phyloP scores from a whole-genome alignment of 805 yeast species.

The Maudiozyma barnettii region DNA sequence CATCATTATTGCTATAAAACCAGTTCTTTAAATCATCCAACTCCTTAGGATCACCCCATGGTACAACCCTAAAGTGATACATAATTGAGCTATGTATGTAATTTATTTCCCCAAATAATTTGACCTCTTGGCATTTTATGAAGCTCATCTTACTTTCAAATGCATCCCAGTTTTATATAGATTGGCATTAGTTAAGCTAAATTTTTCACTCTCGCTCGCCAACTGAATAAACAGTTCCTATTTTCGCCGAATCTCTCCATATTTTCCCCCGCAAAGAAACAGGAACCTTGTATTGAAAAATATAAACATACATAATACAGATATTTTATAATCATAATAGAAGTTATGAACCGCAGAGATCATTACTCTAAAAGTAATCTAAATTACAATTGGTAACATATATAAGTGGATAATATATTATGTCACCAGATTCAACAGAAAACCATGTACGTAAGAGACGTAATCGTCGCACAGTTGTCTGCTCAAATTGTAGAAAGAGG shows the following conservation, averaged over 20 bases:
- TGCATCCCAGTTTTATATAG: too few species aligned
- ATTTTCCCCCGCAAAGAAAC: background rate
- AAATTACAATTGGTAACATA: too few species aligned
- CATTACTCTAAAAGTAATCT: too few species aligned
- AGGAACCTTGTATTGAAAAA: background rate
- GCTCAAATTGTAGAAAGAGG: conserved; percentile 27
- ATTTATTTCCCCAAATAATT: too few species aligned
- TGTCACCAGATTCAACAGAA: background rate
- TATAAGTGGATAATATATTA: background rate
- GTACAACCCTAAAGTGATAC: conserved; percentile 28
- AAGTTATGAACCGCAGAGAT: background rate
- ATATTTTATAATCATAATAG: background rate
- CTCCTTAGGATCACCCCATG: conserved; percentile 36
- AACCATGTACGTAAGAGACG: conserved; percentile 8
- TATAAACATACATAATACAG: background rate
- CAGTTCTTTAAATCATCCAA: conserved; percentile 37
- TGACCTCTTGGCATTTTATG: too few species aligned
- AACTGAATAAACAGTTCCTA: background rate
- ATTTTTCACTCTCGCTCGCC: background rate
- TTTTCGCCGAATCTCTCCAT: background rate
- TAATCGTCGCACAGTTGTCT: conserved; percentile 23
- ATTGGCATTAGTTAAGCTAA: background rate
- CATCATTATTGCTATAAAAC: conserved; percentile 37
- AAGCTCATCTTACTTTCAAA: too few species aligned
- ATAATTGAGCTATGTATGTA: conserved; percentile 3